Base-by-base conservation (phyloP, 78 protist species). In the Pelomyxa schiedti region DNA sequence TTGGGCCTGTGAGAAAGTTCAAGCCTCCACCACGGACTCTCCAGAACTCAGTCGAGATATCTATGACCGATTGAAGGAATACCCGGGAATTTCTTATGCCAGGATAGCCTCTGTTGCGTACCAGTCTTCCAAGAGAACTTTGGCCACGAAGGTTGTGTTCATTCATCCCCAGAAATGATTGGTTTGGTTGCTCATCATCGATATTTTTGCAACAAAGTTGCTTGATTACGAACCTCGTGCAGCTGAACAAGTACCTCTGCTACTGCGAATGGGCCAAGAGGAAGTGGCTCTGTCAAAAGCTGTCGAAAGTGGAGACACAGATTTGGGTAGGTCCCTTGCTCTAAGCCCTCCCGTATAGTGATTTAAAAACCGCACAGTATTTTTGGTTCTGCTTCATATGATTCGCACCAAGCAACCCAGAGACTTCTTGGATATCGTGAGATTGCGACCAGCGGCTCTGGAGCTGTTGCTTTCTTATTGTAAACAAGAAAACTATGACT, bases 161-260 rank as follows among this genome's bases (percentile, higher is more conserved):
- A n/a, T n/a, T n/a, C n/a, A n/a, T n/a, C n/a, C 24, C 63, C 36
- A n/a, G 63, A 52, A 52, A 52, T n/a, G 63, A 52, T n/a, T n/a
- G 24, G 36, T 52, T n/a, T 24, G 24, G 24, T 52, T 52, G 24
- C 36, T 52, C 24, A 52, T n/a, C 63, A 24, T 52, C 24, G 24
- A n/a, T n/a, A n/a, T 52, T 52, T 52, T n/a, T n/a, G n/a, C n/a
- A n/a, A n/a, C 1, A 1, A n/a, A 78, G 66, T 71, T 93, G 24
- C 77, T 93, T 36, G 93, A 93, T 8, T 40, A 80, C 58, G 96
- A 93, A 70, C 92, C 93, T n/a, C 39, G 68, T 7, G 91, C 93
- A 1, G 91, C 86, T 0, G 84, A 79, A 16, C 95, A 92, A 66
- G 94, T 93, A 30, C 92, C 95, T 22, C 92, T 91, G 30, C 76